A percentile compares a stretch with the other conserved stretches of the same genome.
phyloP scores from a whole-genome alignment of 345 rosid species.

The Adansonia digitata region DNA sequence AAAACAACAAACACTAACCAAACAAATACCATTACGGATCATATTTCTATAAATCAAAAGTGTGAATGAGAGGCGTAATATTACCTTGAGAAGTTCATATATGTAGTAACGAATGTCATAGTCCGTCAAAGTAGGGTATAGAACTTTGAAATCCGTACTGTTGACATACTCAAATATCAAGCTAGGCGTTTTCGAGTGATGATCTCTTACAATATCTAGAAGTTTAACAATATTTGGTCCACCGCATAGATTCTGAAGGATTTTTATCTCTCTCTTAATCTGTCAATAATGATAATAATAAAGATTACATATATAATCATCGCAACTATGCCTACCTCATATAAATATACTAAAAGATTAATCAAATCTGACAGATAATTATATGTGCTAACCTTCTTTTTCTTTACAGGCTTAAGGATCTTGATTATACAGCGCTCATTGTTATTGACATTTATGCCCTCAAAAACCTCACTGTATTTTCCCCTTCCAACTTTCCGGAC shows the following conservation, averaged over 20 bases:
- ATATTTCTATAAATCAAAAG: neutral
- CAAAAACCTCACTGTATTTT: slow-evolving; percentile 79
- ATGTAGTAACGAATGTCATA: slow-evolving; percentile 83
- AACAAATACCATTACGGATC: neutral
- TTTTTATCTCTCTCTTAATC: slow-evolving; percentile 81
- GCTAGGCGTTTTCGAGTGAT: slow-evolving; percentile 78
- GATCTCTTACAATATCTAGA: slow-evolving; percentile 74
- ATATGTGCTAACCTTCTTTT: slow-evolving; percentile 54
- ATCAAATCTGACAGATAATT: neutral
- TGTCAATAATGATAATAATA: slow-evolving; percentile 14
- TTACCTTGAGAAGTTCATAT: slow-evolving; percentile 77
- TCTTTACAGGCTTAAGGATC: slow-evolving; percentile 89
- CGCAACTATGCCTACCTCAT: neutral
- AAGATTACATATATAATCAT: slow-evolving; percentile 5
- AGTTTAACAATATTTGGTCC: slow-evolving; percentile 70
- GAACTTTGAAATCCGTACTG: slow-evolving; percentile 74
- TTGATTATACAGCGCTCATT: slow-evolving; percentile 71
- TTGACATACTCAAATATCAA: slow-evolving; percentile 76
- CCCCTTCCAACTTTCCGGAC: slow-evolving; percentile 82
- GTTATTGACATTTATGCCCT: slow-evolving; percentile 63
- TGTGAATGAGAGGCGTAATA: neutral
- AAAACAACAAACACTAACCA: neutral
- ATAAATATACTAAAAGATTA: neutral
- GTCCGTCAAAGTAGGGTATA: slow-evolving; percentile 76
- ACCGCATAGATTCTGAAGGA: slow-evolving; percentile 78